Conservation (phyloP, 805 yeast genomes). For the Metschnikowia shivogae region DNA sequence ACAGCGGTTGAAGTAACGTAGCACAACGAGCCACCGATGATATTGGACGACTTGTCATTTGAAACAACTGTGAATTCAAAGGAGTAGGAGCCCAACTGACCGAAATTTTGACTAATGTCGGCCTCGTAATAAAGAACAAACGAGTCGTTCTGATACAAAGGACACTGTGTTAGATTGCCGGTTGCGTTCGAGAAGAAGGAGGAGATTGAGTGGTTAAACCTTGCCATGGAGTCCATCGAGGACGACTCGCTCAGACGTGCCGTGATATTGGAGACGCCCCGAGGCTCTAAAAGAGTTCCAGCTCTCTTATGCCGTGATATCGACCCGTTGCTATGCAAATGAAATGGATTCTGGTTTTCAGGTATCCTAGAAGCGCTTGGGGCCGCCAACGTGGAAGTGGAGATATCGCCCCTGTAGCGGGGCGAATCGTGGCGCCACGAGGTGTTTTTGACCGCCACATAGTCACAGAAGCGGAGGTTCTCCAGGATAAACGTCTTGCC, state of each 20-base stretch:
- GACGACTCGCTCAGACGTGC: not conserved
- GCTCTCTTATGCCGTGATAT: not conserved
- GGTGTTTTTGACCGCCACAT: constrained; percentile 36
- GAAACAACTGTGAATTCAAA: constrained; percentile 39
- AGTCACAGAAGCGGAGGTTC: constrained; percentile 42
- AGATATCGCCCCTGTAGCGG: constrained; percentile 14
- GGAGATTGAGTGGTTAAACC: constrained; percentile 19
- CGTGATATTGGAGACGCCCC: not conserved
- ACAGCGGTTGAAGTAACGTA: constrained; percentile 46
- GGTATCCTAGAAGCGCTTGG: constrained; percentile 4
- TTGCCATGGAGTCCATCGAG: constrained; percentile 3
- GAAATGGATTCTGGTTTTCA: constrained; percentile 4
- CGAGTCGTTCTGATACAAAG: constrained; percentile 36
- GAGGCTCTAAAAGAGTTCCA: too few species aligned
- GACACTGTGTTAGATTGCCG: constrained; percentile 29
- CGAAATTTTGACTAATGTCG: constrained; percentile 34
- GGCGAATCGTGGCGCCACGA: constrained; percentile 24
- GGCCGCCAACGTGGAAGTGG: not conserved
- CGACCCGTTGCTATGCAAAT: not conserved
- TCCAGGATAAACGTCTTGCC: constrained; percentile 40
- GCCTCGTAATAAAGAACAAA: constrained; percentile 36
- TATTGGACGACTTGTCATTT: constrained; percentile 30
- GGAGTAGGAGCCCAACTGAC: constrained; percentile 44
- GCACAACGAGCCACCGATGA: constrained; percentile 46
- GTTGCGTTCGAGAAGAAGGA: constrained; percentile 24